Conservation (phyloP, 1,139 yeast genomes). For the Suhomyces kunorum region DNA sequence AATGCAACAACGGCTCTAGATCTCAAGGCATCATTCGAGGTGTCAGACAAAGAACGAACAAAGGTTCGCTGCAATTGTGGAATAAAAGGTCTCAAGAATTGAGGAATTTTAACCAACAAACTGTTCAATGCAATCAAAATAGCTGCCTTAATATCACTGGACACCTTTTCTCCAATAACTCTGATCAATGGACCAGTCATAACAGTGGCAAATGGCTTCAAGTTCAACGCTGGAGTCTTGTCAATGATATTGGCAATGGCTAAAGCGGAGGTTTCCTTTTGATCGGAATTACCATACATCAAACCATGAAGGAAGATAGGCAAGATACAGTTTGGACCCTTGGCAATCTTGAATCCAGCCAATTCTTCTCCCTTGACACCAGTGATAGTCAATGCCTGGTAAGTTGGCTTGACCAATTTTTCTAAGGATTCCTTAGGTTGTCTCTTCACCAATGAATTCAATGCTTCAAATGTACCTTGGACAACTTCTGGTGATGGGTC, state of each 20-base stretch:
- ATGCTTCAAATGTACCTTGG: slow-evolving; percentile 65
- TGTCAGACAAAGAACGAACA: slow-evolving; percentile 85
- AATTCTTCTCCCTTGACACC: slow-evolving; percentile 67
- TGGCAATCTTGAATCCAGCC: slow-evolving; percentile 76
- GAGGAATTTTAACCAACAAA: slow-evolving; percentile 81
- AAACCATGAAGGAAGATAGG: slow-evolving; percentile 94
- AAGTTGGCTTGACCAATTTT: slow-evolving; percentile 73
- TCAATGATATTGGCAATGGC: slow-evolving; percentile 88
- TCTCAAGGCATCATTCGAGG: slow-evolving; percentile 69
- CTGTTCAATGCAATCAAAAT: slow-evolving; percentile 81
- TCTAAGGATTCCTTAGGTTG: slow-evolving; percentile 79
- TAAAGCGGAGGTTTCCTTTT: slow-evolving; percentile 81
- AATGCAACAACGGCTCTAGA: slow-evolving; percentile 88
- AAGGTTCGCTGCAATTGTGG: slow-evolving; percentile 98
- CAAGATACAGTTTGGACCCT: slow-evolving; percentile 83
- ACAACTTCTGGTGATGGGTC: slow-evolving; percentile 69
- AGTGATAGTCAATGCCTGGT: slow-evolving; percentile 67
- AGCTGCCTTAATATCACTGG: slow-evolving; percentile 88
- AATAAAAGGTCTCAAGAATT: slow-evolving; percentile 88
- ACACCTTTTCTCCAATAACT: slow-evolving; percentile 94
- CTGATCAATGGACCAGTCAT: slow-evolving; percentile 98
- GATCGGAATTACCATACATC: slow-evolving; percentile 87
- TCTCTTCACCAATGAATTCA: slow-evolving; percentile 64
- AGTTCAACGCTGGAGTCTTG: slow-evolving; percentile 76
- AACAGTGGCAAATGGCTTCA: slow-evolving; percentile 87